Base-by-base conservation (phyloP, 2,329 filamentous ascomycete species). In the Fusarium scirpi region DNA sequence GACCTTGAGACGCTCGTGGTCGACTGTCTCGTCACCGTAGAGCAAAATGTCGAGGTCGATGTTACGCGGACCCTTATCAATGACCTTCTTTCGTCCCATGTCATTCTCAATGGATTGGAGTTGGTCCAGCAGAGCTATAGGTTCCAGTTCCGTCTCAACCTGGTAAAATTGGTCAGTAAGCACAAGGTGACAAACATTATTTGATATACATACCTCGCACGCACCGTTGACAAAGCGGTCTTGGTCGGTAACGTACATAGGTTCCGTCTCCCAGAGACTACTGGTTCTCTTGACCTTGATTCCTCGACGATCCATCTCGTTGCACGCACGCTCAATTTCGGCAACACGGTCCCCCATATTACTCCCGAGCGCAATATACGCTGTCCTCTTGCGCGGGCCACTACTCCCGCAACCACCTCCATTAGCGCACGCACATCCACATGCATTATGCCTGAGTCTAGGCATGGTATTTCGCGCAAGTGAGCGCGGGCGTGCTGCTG, bases 231-330 rank as follows among this genome's bases (percentile, higher is more conserved):
- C 83, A 77, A 99, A 99, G 30, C 89, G 88, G 68, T 90, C 90
- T 79, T 99, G 96, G 69, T 98, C 92, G 68, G 92, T 83, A 69
- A 98, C 92, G 80, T 99, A 99, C 96, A 99, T 99, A 24, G 96
- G 94, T 74, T 93, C 90, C 6, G 95, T 99, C 82, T 98, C 94
- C 87, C 96, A 99, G 5, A 99, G 84, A 66, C 90, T 91, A 79
- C 95, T 98, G 0, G 95, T 97, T 74, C 91, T 86, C 75, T 89
- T 86, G 41, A 99, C 87, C 56, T 82, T 88, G 77, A 98, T 93
- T 34, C 89, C 90, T 24, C 88, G 85, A 46, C 85, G 83, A 69
- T 92, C 89, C 89, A 99, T 94, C 77, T 92, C 88, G 46, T 84
- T 85, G 78, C 94, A 94, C 1, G 96, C 95, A 74, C 87, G 85